Base-by-base conservation (phyloP, 2,329 filamentous ascomycete genomes). In the Ophiocordyceps sinensis region DNA sequence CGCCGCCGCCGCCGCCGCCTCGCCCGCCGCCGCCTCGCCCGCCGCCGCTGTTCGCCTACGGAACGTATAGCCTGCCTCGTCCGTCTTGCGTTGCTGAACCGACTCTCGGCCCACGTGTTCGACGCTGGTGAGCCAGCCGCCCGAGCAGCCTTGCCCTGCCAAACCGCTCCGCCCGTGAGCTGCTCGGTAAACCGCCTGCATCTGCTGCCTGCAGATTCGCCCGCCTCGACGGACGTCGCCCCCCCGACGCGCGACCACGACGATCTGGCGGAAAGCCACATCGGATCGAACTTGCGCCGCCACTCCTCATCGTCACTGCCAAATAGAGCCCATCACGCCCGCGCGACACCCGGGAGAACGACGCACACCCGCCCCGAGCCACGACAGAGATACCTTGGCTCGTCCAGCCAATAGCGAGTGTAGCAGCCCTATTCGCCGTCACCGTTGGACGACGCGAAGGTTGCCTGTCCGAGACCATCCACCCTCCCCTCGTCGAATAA, bases 361-460 rank as follows among this genome's bases (percentile, higher is more conserved):
- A 28, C 10, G 19, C 28, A n/a, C 10, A 13, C 17, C 30, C 28
- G 15, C 30, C 37, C 34, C 37, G 31, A 39, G 13, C 28, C 26
- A 28, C 37, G 34, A 36, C 31, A 8, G 37, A 19, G 32, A 32
- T 31, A 36, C 28, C 15, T 19, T 32, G 12, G 8, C 19, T 11
- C 32, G 14, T 9, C 14, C 28, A 31, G 28, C 32, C 31, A 40
- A 34, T 35, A 40, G 14, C 9, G 41, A 39, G 21, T 15, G 26
- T 17, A 23, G 19, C 12, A 34, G 26, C 28, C 21, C 29, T 21
- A 3, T 21, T 23, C 32, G 31, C 40, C n/a, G 41, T 43, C 40
- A 41, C 40, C 39, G 38, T 44, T 42, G 45, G 37, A 44, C 39
- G 42, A 46, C 44, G 43, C 46, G 41, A 45, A 37, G n/a, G 28